Base-by-base conservation (phyloP, 2,329 filamentous ascomycete genomes). In the Xylaria digitata region DNA sequence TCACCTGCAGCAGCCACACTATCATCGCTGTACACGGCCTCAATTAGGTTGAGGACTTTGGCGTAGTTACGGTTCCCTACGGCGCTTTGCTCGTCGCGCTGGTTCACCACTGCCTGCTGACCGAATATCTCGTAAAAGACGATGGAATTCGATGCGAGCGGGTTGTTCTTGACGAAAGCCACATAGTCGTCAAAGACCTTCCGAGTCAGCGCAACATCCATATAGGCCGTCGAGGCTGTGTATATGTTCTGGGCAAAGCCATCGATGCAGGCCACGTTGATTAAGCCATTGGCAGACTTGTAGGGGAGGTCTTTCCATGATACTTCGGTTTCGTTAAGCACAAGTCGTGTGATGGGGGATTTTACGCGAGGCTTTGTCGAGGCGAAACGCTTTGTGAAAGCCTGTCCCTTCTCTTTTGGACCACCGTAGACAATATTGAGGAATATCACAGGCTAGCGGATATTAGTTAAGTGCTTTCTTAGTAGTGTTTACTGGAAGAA, bases 1-100 rank as follows among this genome's bases (percentile, higher is more conserved):
- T 59, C 19, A 5, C 30, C 45, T 11, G 54, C 61, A 45, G 61
- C 15, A 34, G 58, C 32, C 52, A 58, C 6, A 46, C 78, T 77
- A 6, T 68, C 65, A 37, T 66, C 60, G 3, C 8, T 63, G n/a
- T 42, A 42, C n/a, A 17, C 34, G n/a, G 42, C 32, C 65, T 13
- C 17, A 54, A 37, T 8, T 17, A 40, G 17, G 19, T 37, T 40
- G 7, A 42, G 26, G 8, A 54, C 13, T 15, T 42, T 43, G 11
- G 19, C 21, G 21, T 13, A 42, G 6, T 21, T 7, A 13, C 52
- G 52, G n/a, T 55, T 13, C n/a, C 32, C n/a, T n/a, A 40, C 37
- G 7, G 52, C 34, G 0, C 32, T 21, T 32, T 19, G 26, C 32
- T 55, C 34, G n/a, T 19, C 19, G 6, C 32, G 52, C 17, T 13